Base-by-base conservation (phyloP, 495 filamentous ascomycete species). In the Neurospora discreta region DNA sequence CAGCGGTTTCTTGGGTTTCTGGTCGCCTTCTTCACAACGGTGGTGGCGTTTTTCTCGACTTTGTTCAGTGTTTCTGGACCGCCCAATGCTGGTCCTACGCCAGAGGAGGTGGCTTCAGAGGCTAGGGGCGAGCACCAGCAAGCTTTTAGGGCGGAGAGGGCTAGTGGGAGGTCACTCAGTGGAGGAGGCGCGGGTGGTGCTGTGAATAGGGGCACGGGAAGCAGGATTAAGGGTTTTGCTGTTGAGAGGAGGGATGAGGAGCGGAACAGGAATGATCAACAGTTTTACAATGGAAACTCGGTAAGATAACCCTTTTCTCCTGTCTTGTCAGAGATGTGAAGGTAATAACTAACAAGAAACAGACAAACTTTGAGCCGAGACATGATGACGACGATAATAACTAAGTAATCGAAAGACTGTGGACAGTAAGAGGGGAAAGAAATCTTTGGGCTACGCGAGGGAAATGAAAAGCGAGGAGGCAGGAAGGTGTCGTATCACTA, bases 221-320 rank as follows among this genome's bases (percentile, higher is more conserved):
- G 74, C 3, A 71, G 77, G 8, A 78, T 79, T 67, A 71, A 72
- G 68, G 77, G 81, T 1, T 71, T 82, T 36, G 74, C 69, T n/a
- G 18, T 30, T 36, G 44, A 70, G 68, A 73, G 75, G 26, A 70
- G 69, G 3, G 69, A 73, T 0, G 75, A 78, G 42, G 46, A 73
- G 82, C 69, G 80, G 79, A 68, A 86, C 84, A 74, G 80, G 79
- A 68, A 86, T 83, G 73, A 74, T 26, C 75, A 90, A 71, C 88
- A 94, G 75, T 88, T 93, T 43, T 97, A 97, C 78, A 97, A 97
- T 80, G 93, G 93, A 5, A 97, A 97, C 76, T 91, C 92, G 79
- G 92, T 94, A 84, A 72, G 90, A 8, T 8, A 7, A 7, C 38
- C 38, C 38, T 0, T 38, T 38, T 38, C 38, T 38, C 1, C 8